Evolutionary conservation across 2,329 filamentous ascomycete genomes (phyloP), one percentile per base, ranked within the genome.

Genomic region (Xylariaceae sp.): DNA sequence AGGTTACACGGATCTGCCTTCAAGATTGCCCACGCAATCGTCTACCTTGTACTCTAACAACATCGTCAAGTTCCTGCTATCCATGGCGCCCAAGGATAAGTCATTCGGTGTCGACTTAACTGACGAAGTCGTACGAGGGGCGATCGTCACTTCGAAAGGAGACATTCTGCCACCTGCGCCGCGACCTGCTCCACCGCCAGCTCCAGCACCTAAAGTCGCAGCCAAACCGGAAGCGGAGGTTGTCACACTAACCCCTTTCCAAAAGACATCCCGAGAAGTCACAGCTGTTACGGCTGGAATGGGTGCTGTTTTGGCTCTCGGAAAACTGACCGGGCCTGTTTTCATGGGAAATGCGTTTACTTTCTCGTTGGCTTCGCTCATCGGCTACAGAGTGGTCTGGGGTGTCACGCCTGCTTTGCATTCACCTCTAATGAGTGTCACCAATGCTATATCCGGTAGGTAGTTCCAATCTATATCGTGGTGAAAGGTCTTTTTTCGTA

Each of bases 41-140:
- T 96, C 91, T 0, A 96, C 90, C 0, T 77, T 96, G 19, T 96
- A 96, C 74, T 95, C 90, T 2, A 96, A 96, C 81, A 96, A 96
- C 70, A 93, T 96, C 66, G 92, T 88, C 63, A 96, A 96, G 70
- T 89, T 93, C 54, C 77, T 96, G 23, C 80, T 96, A 9, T 95
- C 91, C 0, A 91, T 96, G 80, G 75, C 86, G 1, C 90, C 91
- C 1, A 83, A 88, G 56, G 86, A 91, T 2, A 91, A 90, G 61
- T 82, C 88, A 40, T 96, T 91, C 61, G 90, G 90, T 7, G 80
- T 96, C 44, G 90, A 96, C 65, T 78, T 96, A 3, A 81, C 84
- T 0, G 92, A 96, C 64, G 91, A 96, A 72, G 92, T 96, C 20
- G 89, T 95, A 6, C 86, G 92, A 32, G 90, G 91, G 19, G 84